Evolutionary conservation across 1,139 yeast species (phyloP).

Genomic region (Insectozyma bohioensis): DNA sequence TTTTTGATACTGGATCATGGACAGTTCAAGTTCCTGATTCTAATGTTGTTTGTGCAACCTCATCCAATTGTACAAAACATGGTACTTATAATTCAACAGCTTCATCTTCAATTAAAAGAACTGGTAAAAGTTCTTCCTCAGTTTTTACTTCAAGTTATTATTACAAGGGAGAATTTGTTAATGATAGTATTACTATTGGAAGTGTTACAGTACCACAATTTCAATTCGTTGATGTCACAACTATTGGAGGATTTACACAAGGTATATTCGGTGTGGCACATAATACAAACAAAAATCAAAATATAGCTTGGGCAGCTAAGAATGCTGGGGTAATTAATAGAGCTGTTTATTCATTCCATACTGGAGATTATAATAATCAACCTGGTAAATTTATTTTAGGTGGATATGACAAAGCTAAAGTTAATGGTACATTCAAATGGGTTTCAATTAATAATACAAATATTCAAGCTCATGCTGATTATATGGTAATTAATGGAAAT

Average conservation of each 20-base stretch:
- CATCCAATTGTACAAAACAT: constrained; percentile 4
- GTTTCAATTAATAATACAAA: constrained; percentile 5
- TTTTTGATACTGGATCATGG: constrained; percentile 6
- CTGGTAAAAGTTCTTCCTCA: not conserved
- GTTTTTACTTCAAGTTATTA: not conserved
- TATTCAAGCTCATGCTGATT: constrained; percentile 2
- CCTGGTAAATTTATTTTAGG: constrained; percentile 5
- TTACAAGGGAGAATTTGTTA: constrained; percentile 3
- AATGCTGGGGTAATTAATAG: constrained; percentile 4
- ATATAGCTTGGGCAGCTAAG: constrained; percentile 5
- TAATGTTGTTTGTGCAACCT: constrained; percentile 8
- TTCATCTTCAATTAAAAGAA: constrained; percentile 13
- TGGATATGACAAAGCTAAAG: constrained; percentile 8
- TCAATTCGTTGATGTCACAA: constrained; percentile 3
- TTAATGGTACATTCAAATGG: constrained; percentile 7
- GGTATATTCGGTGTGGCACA: constrained; percentile 25
- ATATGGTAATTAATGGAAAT: constrained; percentile 3
- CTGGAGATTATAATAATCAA: no score
- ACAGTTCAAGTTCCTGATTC: constrained; percentile 13
- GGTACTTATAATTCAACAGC: constrained; percentile 6
- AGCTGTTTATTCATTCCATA: constrained; percentile 7
- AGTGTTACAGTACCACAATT: constrained; percentile 3
- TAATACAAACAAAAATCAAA: no score
- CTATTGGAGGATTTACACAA: not conserved
- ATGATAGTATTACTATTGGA: constrained; percentile 3